A percentile compares a stretch with the other conserved stretches of the same genome.
phyloP scores from a whole-genome alignment of 352 stramenopile genomes.

The Elongisporangium senticosum region DNA sequence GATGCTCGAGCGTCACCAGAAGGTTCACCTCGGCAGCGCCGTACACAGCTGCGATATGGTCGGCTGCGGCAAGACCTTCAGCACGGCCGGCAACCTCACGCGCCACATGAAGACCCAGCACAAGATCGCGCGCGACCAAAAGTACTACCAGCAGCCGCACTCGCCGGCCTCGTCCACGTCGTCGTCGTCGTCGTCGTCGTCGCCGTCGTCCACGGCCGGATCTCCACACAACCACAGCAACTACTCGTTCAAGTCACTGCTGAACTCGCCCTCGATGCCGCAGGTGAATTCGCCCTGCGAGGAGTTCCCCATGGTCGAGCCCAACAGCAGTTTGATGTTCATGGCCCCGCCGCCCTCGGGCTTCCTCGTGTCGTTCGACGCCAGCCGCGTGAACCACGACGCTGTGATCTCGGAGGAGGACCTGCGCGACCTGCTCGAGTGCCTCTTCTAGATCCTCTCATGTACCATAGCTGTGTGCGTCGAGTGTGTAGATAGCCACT shows the following conservation, averaged over 20 bases:
- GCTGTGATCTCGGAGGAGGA: conserved; percentile 29
- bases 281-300: conserved; percentile 20
- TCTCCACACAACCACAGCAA: not conserved
- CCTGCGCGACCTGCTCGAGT: conserved; percentile 36
- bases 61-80: conserved; percentile 56
- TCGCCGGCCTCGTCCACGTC: conserved; percentile 1
- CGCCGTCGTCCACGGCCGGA: conserved; percentile 2
- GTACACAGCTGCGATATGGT: conserved; percentile 45
- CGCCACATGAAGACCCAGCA: conserved; percentile 63
- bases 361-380: conserved; percentile 9
- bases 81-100: conserved; percentile 54
- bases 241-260: not conserved
- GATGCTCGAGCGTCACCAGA: conserved; percentile 45
- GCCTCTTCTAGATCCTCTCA: conserved; percentile 22
- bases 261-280: not conserved
- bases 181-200: not conserved
- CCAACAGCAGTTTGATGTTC: conserved; percentile 30
- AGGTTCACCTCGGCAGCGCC: conserved; percentile 40
- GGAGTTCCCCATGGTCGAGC: conserved; percentile 26
- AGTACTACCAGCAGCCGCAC: not conserved
- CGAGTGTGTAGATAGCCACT: not conserved
- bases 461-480: not conserved
- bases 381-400: conserved; percentile 3
- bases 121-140: conserved; percentile 1
- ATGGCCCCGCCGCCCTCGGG: conserved; percentile 19